Conservation (phyloP, 108 stramenopile species). For the Fragilaria crotonensis region DNA sequence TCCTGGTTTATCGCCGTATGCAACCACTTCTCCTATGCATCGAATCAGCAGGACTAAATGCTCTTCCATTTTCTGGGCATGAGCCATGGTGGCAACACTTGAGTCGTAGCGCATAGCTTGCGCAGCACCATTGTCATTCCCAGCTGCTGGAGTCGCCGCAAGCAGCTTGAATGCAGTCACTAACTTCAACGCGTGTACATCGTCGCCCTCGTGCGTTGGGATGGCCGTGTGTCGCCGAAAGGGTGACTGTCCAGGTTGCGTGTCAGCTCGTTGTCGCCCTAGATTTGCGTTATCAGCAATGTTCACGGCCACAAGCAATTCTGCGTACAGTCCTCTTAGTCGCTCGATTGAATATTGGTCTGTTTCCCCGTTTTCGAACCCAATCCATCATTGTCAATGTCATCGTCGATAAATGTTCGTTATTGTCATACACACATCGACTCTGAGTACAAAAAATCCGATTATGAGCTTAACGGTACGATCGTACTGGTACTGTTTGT, state of each 20-base stretch:
- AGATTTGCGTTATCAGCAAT: slow-evolving; percentile 2
- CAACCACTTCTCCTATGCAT: slow-evolving; percentile 38
- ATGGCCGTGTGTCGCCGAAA: neutral
- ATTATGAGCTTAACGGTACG: too few species aligned
- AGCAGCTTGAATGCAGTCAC: slow-evolving; percentile 35
- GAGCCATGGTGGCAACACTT: slow-evolving; percentile 20
- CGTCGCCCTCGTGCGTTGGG: neutral
- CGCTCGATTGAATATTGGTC: neutral
- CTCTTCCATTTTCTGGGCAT: slow-evolving; percentile 22
- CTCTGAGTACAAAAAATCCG: too few species aligned
- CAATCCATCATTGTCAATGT: slow-evolving; percentile 1
- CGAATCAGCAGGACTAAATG: slow-evolving; percentile 26
- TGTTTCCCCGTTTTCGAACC: neutral
- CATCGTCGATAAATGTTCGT: too few species aligned
- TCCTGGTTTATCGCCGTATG: slow-evolving; percentile 7
- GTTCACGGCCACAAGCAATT: neutral
- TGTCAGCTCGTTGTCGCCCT: neutral
- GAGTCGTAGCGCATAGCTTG: slow-evolving; percentile 25
- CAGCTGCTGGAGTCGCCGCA: slow-evolving; percentile 25
- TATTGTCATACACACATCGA: too few species aligned
- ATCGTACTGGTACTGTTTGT: too few species aligned
- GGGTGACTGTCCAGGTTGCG: neutral
- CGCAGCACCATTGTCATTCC: slow-evolving; percentile 27
- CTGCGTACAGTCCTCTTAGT: slow-evolving; percentile 2
- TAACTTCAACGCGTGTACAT: neutral